phyloP scores from a whole-genome alignment of 2,329 filamentous ascomycete species.

The Beauveria sp. region DNA sequence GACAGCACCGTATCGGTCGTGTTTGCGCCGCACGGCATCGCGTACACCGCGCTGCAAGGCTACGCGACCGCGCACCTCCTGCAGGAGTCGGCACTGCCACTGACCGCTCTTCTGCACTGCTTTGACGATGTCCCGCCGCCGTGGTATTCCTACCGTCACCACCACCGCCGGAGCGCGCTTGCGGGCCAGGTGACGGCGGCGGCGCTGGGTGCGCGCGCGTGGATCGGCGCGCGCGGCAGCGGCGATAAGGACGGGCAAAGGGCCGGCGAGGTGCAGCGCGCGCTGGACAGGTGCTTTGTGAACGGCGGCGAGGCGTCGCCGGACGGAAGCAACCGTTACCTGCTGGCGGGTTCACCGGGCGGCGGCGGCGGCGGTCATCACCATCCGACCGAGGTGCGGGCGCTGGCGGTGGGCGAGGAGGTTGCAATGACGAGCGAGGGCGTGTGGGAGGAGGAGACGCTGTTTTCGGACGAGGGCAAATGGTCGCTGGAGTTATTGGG shows the following conservation, averaged over 20 bases:
- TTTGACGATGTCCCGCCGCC: conserved; percentile 53
- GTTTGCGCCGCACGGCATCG: conserved; percentile 58
- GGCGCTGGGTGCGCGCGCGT: conserved; percentile 44
- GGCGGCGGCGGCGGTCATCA: background rate
- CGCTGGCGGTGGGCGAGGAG: conserved; percentile 35
- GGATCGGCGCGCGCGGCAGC: conserved; percentile 56
- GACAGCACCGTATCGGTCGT: conserved; percentile 49
- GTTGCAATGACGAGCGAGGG: conserved; percentile 34
- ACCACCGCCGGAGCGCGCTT: conserved; percentile 45
- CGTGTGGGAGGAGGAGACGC: conserved; percentile 18
- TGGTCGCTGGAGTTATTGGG: background rate
- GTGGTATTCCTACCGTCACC: conserved; percentile 50
- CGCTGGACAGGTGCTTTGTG: conserved; percentile 20
- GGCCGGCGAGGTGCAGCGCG: conserved; percentile 32
- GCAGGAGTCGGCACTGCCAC: conserved; percentile 47
- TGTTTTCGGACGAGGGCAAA: background rate
- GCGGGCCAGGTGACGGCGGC: conserved; percentile 50
- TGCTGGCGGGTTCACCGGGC: background rate
- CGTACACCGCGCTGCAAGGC: conserved; percentile 42
- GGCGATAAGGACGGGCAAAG: conserved; percentile 31
- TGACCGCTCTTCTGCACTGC: conserved; percentile 58
- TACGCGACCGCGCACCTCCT: conserved; percentile 53
- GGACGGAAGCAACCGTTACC: background rate
- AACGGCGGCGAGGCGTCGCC: conserved; percentile 7
- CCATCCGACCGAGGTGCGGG: conserved; percentile 32